Evolutionary conservation across 176 grass and related monocot genomes (phyloP).

Genomic region (Pontederia paniculata): DNA sequence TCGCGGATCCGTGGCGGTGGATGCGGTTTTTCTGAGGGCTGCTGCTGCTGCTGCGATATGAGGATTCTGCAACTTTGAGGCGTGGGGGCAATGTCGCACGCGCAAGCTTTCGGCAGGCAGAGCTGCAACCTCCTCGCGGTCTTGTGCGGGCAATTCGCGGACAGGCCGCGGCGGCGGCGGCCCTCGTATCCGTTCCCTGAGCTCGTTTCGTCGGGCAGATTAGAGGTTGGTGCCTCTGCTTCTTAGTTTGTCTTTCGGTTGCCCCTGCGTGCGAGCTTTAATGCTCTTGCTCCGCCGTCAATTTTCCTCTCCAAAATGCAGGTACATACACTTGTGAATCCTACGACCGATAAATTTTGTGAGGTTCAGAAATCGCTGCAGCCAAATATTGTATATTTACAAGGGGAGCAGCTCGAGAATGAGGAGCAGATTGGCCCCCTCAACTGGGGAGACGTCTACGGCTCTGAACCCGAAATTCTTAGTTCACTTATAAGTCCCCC

Average conservation of each 20-base stretch:
- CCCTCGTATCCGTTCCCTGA: conserved; percentile 39
- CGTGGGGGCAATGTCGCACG: conserved; percentile 29
- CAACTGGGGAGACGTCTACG: conserved; percentile 38
- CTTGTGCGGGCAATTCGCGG: conserved; percentile 28
- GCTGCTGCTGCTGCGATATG: too few species aligned
- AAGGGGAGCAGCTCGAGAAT: conserved; percentile 48
- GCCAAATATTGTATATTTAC: conserved; percentile 44
- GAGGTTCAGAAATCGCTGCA: conserved; percentile 31
- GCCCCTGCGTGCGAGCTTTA: neutral
- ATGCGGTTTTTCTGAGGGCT: too few species aligned
- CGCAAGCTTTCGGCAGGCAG: conserved; percentile 12
- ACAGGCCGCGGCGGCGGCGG: conserved; percentile 16
- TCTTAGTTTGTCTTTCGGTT: neutral
- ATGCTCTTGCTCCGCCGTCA: neutral
- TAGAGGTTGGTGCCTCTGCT: conserved; percentile 30
- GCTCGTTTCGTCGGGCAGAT: conserved; percentile 29
- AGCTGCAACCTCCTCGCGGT: conserved; percentile 38
- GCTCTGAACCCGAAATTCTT: conserved; percentile 35
- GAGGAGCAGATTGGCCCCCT: conserved; percentile 56
- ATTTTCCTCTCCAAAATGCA: conserved; percentile 15
- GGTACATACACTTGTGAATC: conserved; percentile 60
- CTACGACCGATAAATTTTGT: conserved; percentile 37
- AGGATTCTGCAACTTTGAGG: too few species aligned
- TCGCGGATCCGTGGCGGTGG: too few species aligned
- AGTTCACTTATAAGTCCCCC: conserved; percentile 35